A percentile compares a stretch with the other conserved stretches of the same genome.
Evolutionary conservation across 164 flowering plant species (phyloP).

Genomic region (Berberis thunbergii): DNA sequence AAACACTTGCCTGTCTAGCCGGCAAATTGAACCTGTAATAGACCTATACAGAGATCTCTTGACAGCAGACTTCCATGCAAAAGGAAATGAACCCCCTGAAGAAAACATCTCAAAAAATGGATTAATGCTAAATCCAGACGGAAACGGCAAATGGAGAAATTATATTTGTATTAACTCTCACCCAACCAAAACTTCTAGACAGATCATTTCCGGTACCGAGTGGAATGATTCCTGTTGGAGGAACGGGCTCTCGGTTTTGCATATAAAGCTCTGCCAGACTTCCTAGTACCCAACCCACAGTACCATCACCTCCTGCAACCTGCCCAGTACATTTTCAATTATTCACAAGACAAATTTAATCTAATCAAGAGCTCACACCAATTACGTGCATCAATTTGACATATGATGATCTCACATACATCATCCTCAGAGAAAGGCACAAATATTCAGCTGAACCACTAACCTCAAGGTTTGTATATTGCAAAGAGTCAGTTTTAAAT

Average conservation of each 20-base stretch:
- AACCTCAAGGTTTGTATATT: too few relatives aligned
- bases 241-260: slow-evolving; percentile 63
- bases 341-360: slow-evolving; percentile 1
- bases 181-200: slow-evolving; percentile 97
- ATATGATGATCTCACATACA: too few relatives aligned
- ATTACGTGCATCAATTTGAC: neutral
- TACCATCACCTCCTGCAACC: slow-evolving; percentile 99
- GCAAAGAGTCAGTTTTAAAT: too few relatives aligned
- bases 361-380: neutral
- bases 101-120: slow-evolving; percentile 6
- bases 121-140: neutral
- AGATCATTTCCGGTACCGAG: slow-evolving; percentile 97
- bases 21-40: slow-evolving; percentile 45
- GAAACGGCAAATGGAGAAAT: neutral
- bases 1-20: slow-evolving; percentile 68
- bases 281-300: slow-evolving; percentile 97
- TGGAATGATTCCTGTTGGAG: slow-evolving; percentile 87
- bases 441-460: too few relatives aligned
- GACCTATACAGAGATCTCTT: slow-evolving; percentile 67
- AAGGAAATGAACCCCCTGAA: slow-evolving; percentile 95
- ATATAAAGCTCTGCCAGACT: slow-evolving; percentile 58
- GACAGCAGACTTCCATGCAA: slow-evolving; percentile 87
- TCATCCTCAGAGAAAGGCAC: too few relatives aligned
- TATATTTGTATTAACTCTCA: slow-evolving; percentile 19
- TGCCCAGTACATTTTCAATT: slow-evolving; percentile 18